Percentiles rank a stretch among this genome's conserved stretches.
Evolutionary conservation across 352 stramenopile species (phyloP).

Genomic region (Phytophthora sp.): DNA sequence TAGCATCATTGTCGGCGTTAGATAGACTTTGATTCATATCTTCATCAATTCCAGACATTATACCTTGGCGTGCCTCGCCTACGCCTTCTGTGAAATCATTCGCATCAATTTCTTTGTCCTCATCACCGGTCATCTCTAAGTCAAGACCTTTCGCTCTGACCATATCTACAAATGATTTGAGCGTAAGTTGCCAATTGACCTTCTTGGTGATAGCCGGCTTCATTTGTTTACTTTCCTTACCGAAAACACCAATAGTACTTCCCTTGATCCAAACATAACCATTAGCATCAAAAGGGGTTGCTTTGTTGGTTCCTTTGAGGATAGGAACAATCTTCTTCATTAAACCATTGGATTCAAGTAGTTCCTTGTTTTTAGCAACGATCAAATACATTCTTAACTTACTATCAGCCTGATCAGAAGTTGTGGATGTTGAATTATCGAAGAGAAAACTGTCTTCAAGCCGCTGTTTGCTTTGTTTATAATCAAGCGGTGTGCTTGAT

Average conservation of each 20-base stretch:
- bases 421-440: no score
- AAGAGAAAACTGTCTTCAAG: neutral
- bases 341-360: no score
- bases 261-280: no score
- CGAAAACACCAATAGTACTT: constrained; percentile 4
- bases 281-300: no score
- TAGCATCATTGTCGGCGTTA: constrained; percentile 15
- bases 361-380: no score
- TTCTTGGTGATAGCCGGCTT: constrained; percentile 4
- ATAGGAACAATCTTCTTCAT: no score
- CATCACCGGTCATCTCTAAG: constrained; percentile 5
- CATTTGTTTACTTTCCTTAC: neutral
- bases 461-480: neutral
- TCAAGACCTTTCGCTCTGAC: neutral
- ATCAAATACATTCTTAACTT: no score
- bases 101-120: constrained; percentile 16
- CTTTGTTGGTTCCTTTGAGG: no score
- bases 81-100: no score
- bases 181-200: constrained; percentile 20
- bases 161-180: constrained; percentile 8
- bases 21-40: constrained; percentile 16
- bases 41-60: constrained; percentile 14
- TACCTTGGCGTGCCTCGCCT: constrained; percentile 17
- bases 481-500: no score
- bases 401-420: no score